Evolutionary conservation across 345 rosid species (phyloP).

Genomic region (Eutrema japonicum): DNA sequence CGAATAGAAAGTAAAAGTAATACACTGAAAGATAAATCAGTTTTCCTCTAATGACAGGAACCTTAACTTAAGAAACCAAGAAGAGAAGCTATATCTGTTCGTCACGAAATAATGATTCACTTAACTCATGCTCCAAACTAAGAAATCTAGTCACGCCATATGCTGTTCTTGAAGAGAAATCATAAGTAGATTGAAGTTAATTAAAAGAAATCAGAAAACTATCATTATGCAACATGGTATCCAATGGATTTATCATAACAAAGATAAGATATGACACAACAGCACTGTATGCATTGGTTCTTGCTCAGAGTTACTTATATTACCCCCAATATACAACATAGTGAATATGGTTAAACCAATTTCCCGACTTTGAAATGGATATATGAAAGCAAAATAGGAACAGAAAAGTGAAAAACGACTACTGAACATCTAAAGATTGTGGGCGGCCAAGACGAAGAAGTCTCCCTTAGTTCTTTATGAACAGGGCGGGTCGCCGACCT

Average conservation of each 20-base stretch:
- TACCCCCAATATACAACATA: slow-evolving; percentile 33
- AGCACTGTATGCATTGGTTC: not conserved
- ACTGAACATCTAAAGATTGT: not conserved
- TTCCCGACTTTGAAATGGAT: slow-evolving; percentile 11
- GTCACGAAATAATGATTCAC: not conserved
- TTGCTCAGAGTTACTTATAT: slow-evolving; percentile 18
- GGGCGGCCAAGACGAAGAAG: too few species aligned
- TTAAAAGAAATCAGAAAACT: slow-evolving; percentile 30
- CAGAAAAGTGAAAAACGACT: slow-evolving; percentile 17
- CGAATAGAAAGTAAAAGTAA: not conserved
- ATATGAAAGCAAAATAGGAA: slow-evolving; percentile 17
- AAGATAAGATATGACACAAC: slow-evolving; percentile 5
- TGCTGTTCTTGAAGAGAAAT: slow-evolving; percentile 6
- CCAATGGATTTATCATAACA: slow-evolving; percentile 7
- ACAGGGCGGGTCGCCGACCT: too few species aligned
- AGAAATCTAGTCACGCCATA: slow-evolving; percentile 13
- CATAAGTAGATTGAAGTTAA: slow-evolving; percentile 10
- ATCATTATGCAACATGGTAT: slow-evolving; percentile 20
- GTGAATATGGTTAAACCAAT: slow-evolving; percentile 21
- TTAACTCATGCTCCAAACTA: slow-evolving; percentile 11
- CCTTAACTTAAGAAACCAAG: slow-evolving; percentile 20
- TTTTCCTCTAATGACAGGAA: slow-evolving; percentile 18
- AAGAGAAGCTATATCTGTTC: slow-evolving; percentile 16
- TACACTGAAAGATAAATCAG: slow-evolving; percentile 16
- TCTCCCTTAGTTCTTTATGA: too few species aligned